Percentiles rank a stretch among this genome's conserved stretches.
Conservation (phyloP, 176 grass and related monocot species). For the Hordeum vulgare region MorexV3_pseudomolecules_assembly NC_058522.1:551339413-551339912, state of each 20-base stretch:
- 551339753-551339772: too few relatives aligned
- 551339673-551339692: neutral
- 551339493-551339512: constrained; percentile 56
- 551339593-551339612: neutral
- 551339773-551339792: too few relatives aligned
- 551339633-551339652: too few relatives aligned
- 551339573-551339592: neutral
- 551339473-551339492: constrained; percentile 65
- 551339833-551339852: constrained; percentile 41
- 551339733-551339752: too few relatives aligned
- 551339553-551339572: constrained; percentile 49
- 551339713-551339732: too few relatives aligned
- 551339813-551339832: constrained; percentile 2
- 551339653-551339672: too few relatives aligned
- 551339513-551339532: constrained; percentile 55
- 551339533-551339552: constrained; percentile 43
- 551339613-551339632: too few relatives aligned
- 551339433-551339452: constrained; percentile 40
- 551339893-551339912: constrained; percentile 74
- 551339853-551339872: constrained; percentile 75
- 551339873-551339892: constrained; percentile 47
- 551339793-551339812: neutral
- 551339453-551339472: constrained; percentile 81
- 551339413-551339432: neutral
- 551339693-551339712: too few relatives aligned